Evolutionary conservation across 2,329 filamentous ascomycete genomes (phyloP).

Genomic region (Phoma sp.): DNA sequence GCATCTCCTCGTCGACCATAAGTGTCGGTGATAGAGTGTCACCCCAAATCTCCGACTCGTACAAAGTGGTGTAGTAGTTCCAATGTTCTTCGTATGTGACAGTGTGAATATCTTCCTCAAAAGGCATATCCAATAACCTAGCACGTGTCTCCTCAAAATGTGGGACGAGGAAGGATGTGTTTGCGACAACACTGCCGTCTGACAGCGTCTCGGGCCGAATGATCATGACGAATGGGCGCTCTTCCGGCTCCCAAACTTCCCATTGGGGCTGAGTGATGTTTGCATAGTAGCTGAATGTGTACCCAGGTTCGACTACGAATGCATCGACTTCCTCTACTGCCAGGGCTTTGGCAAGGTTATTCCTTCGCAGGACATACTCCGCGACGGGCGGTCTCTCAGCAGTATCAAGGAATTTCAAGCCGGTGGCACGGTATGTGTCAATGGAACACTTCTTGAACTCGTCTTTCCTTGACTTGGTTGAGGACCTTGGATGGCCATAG

Average conservation of each 20-base stretch:
- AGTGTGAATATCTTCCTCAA: slow-evolving; percentile 59
- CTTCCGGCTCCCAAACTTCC: slow-evolving; percentile 71
- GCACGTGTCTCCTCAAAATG: slow-evolving; percentile 68
- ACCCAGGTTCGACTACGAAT: slow-evolving; percentile 69
- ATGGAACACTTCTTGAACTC: slow-evolving; percentile 61
- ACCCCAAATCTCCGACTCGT: slow-evolving; percentile 49
- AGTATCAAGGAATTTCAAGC: slow-evolving; percentile 60
- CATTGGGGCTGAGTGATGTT: slow-evolving; percentile 68
- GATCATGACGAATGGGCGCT: slow-evolving; percentile 69
- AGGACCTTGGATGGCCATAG: background rate
- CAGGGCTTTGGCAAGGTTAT: slow-evolving; percentile 65
- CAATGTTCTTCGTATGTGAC: slow-evolving; percentile 70
- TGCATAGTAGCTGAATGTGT: slow-evolving; percentile 70
- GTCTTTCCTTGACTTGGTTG: slow-evolving; percentile 13
- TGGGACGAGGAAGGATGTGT: slow-evolving; percentile 66
- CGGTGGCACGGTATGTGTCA: slow-evolving; percentile 56
- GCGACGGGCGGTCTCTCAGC: slow-evolving; percentile 57
- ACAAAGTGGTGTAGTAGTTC: slow-evolving; percentile 67
- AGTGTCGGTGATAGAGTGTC: slow-evolving; percentile 49
- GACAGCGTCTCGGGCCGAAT: slow-evolving; percentile 57
- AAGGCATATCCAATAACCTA: slow-evolving; percentile 65
- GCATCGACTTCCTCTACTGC: slow-evolving; percentile 61
- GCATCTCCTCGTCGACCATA: slow-evolving; percentile 72
- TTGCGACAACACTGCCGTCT: slow-evolving; percentile 57
- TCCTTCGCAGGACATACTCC: slow-evolving; percentile 64